These are phyloP conservation scores for Xylariaceae sp. DNA, from an alignment of 2,329 filamentous ascomycete species.

Conservation along the genomic window DNA sequence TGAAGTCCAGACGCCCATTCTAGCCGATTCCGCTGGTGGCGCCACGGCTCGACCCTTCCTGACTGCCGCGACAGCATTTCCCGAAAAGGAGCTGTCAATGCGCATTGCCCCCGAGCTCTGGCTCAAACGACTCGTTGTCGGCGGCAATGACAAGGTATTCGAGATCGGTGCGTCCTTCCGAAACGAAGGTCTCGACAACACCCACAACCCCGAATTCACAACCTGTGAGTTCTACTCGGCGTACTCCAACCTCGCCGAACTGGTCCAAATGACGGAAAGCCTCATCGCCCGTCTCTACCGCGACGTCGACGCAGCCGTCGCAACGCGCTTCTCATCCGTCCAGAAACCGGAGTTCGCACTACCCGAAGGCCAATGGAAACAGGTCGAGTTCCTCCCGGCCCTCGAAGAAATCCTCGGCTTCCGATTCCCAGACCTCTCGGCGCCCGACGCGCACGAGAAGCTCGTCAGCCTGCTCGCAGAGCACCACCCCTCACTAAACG, in stretches of 20 bases:
- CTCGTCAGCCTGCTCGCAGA: slow-evolving; percentile 52
- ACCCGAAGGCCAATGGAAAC: slow-evolving; percentile 53
- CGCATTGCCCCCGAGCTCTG: slow-evolving; percentile 92
- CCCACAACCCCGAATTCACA: slow-evolving; percentile 95
- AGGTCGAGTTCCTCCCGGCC: slow-evolving; percentile 76
- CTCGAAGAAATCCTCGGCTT: slow-evolving; percentile 64
- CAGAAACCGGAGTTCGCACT: slow-evolving; percentile 43
- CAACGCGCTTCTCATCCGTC: slow-evolving; percentile 41
- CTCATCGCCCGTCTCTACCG: slow-evolving; percentile 58
- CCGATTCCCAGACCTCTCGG: slow-evolving; percentile 58
- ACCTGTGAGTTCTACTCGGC: slow-evolving; percentile 96
- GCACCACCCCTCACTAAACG: slow-evolving; percentile 59
- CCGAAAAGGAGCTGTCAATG: slow-evolving; percentile 65
- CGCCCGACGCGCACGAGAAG: slow-evolving; percentile 50
- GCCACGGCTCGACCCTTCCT: slow-evolving; percentile 82
- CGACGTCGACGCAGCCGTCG: slow-evolving; percentile 44
- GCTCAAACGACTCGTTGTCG: slow-evolving; percentile 86
- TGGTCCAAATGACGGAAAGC: slow-evolving; percentile 71
- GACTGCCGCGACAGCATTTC: slow-evolving; percentile 71
- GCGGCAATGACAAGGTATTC: slow-evolving; percentile 82
- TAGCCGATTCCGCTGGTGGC: slow-evolving; percentile 77
- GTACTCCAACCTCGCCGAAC: slow-evolving; percentile 67
- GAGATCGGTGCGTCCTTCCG: slow-evolving; percentile 91
- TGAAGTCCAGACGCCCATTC: slow-evolving; percentile 86
- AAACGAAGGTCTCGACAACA: slow-evolving; percentile 86